Base-by-base conservation (phyloP, 148 eudicot genomes). In the Arctostaphylos glauca region DNA sequence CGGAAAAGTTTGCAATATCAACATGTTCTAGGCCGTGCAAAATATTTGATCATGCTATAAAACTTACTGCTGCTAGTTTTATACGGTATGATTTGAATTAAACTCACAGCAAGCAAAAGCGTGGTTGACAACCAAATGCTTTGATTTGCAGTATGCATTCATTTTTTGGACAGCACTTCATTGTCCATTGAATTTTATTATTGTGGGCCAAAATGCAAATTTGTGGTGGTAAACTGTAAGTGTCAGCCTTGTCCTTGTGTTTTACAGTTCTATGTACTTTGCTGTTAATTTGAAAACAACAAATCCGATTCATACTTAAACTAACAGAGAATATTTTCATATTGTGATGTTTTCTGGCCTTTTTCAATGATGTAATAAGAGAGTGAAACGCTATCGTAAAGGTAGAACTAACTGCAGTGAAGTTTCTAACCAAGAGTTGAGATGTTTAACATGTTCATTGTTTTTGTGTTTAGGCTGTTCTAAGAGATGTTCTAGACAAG, bases 401-500 rank as follows among this genome's bases (percentile, higher is more conserved):
- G 49, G 48, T 41, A 7, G 75, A 43, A 43, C n/a, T 43, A 44
- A 71, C 10, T 71, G 75, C 74, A 68, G 19, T 41, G 2, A 12
- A 12, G 18, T 18, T 71, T 71, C 50, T 71, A 44, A 43, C 43
- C 50, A 44, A 16, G 43, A 43, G 5, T 71, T 71, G 19, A 71
- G 18, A 23, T 41, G 15, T 16, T 18, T 71, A 71, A 44, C 19
- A 44, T 16, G 75, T 18, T 71, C 9, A 44, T 41, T 71, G 3
- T 71, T 71, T 71, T 58, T 9, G 49, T 71, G 68, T 81, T 53
- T 90, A 96, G 99, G 97, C 98, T 86, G 95, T 97, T 87, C 97
- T 97, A 38, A 92, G 96, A 87, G 98, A 91, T 21, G 64, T 94
- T 82, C 97, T 97, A 78, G 90, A 86, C 43, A 81, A 90, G 66